Evolutionary conservation across 192 early-diverging fungal genomes (phyloP), one percentile per base, ranked within the genome.

Genomic region (Chytriomyces sp.): DNA sequence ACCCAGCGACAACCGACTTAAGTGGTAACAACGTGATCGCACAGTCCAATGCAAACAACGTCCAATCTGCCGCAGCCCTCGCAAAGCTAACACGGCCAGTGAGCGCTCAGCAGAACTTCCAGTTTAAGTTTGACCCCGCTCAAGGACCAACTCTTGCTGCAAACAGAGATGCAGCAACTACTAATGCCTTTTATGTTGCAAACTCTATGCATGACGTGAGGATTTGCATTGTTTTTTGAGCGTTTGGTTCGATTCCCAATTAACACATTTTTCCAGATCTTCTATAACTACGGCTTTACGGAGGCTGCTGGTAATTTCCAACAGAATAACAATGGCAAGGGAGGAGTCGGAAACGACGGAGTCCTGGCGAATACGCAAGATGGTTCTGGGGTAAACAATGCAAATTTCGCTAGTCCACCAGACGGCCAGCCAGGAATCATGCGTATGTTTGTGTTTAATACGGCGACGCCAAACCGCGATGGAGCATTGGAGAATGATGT

Each of bases 321-420:
- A 53, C 56, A 34, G 49, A 55, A 28, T 2, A 81, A 81, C 64
- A 75, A 73, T 67, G 73, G 70, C 30, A 70, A 73, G 53, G 80
- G 80, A 1, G 80, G 80, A 10, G 14, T 5, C 2, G 80, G 54
- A 10, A 58, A 64, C 39, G 87, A 90, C 63, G 77, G 84, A 68
- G 79, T 85, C 55, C 86, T 87, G 75, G 77, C 78, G 28, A 88
- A 84, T 53, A 78, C 83, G 19, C 86, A 85, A 22, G 85, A 89
- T 54, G 92, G 93, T 5, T 90, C 91, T 38, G 96, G 94, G 5
- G 54, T 28, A 3, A 78, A 78, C 66, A 86, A 89, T 62, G 85
- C 85, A 63, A 79, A 82, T 71, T 85, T 89, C 80, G 77, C 79
- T 25, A 95, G 93, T 28, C 93, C 93, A 22, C 93, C 93, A 0